These are phyloP conservation scores for Nigrograna mackinnonii DNA, from an alignment of 2,329 filamentous ascomycete species.

Conservation along the genomic window DNA sequence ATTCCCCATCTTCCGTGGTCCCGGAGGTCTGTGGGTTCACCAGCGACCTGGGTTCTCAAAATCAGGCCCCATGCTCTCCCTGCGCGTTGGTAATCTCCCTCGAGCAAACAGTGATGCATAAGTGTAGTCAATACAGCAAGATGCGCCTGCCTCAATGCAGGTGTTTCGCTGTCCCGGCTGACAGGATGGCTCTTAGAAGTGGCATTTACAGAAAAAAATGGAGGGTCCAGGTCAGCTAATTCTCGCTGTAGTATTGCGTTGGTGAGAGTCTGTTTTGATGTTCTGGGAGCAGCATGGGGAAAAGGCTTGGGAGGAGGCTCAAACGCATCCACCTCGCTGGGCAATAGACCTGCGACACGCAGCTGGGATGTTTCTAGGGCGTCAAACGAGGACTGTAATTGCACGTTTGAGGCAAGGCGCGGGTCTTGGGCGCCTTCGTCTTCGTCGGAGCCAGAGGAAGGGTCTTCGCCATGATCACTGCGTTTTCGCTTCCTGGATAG, in stretches of 20 bases:
- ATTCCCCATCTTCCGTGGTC: slow-evolving; percentile 76
- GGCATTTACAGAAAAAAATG: slow-evolving; percentile 38
- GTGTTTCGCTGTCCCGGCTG: slow-evolving; percentile 14
- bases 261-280: slow-evolving; percentile 16
- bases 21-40: slow-evolving; percentile 68
- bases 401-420: slow-evolving; percentile 14
- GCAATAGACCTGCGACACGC: slow-evolving; percentile 45
- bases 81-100: slow-evolving; percentile 72
- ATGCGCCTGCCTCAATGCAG: slow-evolving; percentile 55
- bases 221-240: slow-evolving; percentile 45
- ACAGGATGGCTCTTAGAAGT: slow-evolving; percentile 14
- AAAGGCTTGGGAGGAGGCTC: slow-evolving; percentile 47
- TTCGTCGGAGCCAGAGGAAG: slow-evolving; percentile 7
- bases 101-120: slow-evolving; percentile 72
- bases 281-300: slow-evolving; percentile 44
- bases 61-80: slow-evolving; percentile 76
- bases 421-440: slow-evolving; percentile 4
- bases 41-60: slow-evolving; percentile 62
- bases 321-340: slow-evolving; percentile 31
- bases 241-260: slow-evolving; percentile 39
- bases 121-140: slow-evolving; percentile 69
- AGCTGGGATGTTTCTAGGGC: slow-evolving; percentile 30
- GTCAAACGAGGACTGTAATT: slow-evolving; percentile 20
- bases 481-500: slow-evolving; percentile 24
- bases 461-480: slow-evolving; percentile 15